A percentile compares a stretch with the other conserved stretches of the same genome.
Evolutionary conservation across 2,329 filamentous ascomycete genomes (phyloP).

Genomic region (Xylariaceae sp.): DNA sequence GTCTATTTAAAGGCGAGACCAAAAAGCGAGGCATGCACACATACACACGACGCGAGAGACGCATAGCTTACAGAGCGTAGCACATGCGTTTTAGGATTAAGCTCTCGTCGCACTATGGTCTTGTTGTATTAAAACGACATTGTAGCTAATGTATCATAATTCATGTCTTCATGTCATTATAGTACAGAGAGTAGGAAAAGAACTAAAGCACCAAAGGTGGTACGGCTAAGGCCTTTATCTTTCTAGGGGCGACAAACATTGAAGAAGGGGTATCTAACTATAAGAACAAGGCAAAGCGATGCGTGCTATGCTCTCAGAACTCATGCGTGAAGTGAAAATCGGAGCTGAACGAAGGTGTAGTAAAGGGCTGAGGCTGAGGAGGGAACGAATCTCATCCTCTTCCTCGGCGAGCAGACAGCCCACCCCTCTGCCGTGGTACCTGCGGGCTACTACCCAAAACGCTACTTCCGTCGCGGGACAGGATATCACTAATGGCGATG

Average conservation of each 20-base stretch:
- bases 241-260: constrained; percentile 13
- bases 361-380: neutral
- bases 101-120: constrained; percentile 1
- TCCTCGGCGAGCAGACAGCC: constrained; percentile 30
- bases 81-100: constrained; percentile 6
- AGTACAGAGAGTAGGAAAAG: constrained; percentile 25
- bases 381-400: constrained; percentile 18
- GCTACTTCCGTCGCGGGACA: constrained; percentile 64
- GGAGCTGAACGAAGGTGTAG: neutral
- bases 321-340: neutral
- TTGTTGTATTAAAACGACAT: constrained; percentile 17
- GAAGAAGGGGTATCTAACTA: constrained; percentile 33
- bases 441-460: constrained; percentile 62
- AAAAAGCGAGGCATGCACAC: neutral
- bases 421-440: constrained; percentile 43
- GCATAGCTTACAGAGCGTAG: constrained; percentile 5
- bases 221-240: neutral
- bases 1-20: neutral
- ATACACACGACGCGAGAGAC: neutral
- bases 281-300: constrained; percentile 24
- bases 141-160: constrained; percentile 43
- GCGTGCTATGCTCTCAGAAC: neutral
- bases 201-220: neutral
- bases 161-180: constrained; percentile 32
- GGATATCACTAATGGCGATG: constrained; percentile 61